Evolutionary conservation across 139 green algal species (phyloP).

Genomic region (Chlorella sp.): DNA sequence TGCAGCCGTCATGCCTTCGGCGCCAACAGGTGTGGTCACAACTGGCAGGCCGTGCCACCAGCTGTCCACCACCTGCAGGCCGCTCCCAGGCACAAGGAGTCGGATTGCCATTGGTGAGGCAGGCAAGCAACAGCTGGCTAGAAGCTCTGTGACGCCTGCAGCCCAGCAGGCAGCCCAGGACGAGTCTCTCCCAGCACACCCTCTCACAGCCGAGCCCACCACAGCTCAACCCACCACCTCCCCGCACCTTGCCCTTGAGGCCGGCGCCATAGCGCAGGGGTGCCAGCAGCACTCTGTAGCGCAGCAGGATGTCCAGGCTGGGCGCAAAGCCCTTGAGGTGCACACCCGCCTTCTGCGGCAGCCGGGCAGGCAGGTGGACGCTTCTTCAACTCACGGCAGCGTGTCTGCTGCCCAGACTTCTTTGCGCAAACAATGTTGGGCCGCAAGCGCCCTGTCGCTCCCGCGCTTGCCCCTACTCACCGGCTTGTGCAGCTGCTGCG

Average conservation of each 20-base stretch:
- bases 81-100: too few relatives aligned
- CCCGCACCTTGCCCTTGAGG: conserved; percentile 71
- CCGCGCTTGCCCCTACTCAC: not conserved
- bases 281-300: conserved; percentile 60
- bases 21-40: conserved; percentile 63
- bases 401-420: too few relatives aligned
- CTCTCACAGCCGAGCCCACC: too few relatives aligned
- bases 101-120: too few relatives aligned
- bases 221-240: too few relatives aligned
- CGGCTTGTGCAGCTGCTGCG: conserved; percentile 50
- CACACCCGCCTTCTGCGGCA: conserved; percentile 46
- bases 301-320: conserved; percentile 59
- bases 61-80: conserved; percentile 59
- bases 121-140: too few relatives aligned
- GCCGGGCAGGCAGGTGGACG: not conserved
- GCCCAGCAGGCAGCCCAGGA: too few relatives aligned
- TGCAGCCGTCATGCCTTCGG: conserved; percentile 54
- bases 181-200: too few relatives aligned
- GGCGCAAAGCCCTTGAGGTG: conserved; percentile 53
- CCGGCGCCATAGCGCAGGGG: conserved; percentile 74
- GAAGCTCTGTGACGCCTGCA: too few relatives aligned
- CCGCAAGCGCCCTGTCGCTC: too few relatives aligned
- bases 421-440: too few relatives aligned
- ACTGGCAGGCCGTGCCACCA: conserved; percentile 71
- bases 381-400: too few relatives aligned